Evolutionary conservation across 805 yeast species (phyloP).

Genomic region (Sungouiozyma ichnusensis): DNA sequence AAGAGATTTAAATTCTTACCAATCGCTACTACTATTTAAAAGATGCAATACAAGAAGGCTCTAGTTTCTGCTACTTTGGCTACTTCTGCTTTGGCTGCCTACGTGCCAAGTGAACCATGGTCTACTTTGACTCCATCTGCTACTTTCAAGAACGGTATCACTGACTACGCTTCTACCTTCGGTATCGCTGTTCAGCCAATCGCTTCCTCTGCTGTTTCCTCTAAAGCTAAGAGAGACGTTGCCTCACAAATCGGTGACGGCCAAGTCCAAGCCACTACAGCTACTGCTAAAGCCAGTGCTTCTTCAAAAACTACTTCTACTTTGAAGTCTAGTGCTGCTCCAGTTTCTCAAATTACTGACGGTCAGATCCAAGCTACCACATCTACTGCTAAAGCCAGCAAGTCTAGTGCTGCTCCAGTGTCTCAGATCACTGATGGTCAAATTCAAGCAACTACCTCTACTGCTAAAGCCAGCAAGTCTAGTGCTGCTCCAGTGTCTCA

Average conservation of each 20-base stretch:
- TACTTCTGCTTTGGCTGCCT: conserved; percentile 16
- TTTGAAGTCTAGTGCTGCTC: conserved; percentile 33
- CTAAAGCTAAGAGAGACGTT: conserved; percentile 32
- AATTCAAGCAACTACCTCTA: conserved; percentile 34
- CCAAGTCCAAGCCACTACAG: conserved; percentile 33
- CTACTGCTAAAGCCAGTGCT: conserved; percentile 11
- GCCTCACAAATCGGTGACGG: conserved; percentile 39
- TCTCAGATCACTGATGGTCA: conserved; percentile 45
- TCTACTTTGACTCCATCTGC: conserved; percentile 32
- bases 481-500: conserved; percentile 28
- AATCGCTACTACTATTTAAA: conserved; percentile 1
- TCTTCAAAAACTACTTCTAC: conserved; percentile 19
- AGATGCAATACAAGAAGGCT: conserved; percentile 15
- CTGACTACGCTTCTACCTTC: conserved; percentile 29
- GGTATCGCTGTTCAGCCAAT: conserved; percentile 35
- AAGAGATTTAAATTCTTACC: too few species aligned
- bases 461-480: conserved; percentile 29
- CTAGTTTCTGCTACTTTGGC: conserved; percentile 22
- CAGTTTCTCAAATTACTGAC: conserved; percentile 31
- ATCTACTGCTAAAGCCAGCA: conserved; percentile 16
- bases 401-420: conserved; percentile 24
- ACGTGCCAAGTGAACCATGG: conserved; percentile 30
- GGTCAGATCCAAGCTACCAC: conserved; percentile 31
- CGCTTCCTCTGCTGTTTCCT: conserved; percentile 23
- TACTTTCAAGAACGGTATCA: conserved; percentile 29